These are phyloP conservation scores for Candolleomyces efflorescens DNA, from an alignment of 768 basidiomycete genomes.

Conservation along the genomic window DNA sequence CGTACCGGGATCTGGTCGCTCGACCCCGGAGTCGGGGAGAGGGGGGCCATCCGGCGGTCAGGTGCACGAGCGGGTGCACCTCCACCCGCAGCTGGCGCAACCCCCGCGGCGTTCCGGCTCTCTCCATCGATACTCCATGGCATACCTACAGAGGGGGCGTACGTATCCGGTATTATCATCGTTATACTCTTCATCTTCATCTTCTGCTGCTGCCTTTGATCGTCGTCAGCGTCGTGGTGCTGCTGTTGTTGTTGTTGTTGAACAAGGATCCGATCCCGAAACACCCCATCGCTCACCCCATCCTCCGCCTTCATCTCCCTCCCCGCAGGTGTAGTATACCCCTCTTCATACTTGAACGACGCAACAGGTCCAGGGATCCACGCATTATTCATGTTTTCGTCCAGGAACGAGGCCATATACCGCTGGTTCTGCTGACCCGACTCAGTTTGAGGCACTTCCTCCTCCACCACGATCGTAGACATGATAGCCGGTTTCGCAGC, in stretches of 20 bases:
- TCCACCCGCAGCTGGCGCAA: not conserved
- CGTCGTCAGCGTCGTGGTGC: too few relatives aligned
- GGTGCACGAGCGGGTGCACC: not conserved
- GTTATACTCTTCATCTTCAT: not conserved
- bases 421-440: too few relatives aligned
- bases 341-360: conserved; percentile 12
- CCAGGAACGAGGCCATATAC: too few relatives aligned
- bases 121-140: too few relatives aligned
- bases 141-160: too few relatives aligned
- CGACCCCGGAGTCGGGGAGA: not conserved
- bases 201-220: too few relatives aligned
- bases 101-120: not conserved
- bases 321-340: not conserved
- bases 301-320: not conserved
- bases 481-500: not conserved
- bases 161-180: not conserved
- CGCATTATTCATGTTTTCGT: conserved; percentile 32
- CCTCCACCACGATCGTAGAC: not conserved
- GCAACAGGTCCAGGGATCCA: conserved; percentile 33
- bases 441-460: too few relatives aligned
- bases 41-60: too few relatives aligned
- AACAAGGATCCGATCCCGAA: too few relatives aligned
- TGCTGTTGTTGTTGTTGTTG: too few relatives aligned
- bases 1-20: too few relatives aligned
- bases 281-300: not conserved